phyloP scores from a whole-genome alignment of 768 basidiomycete genomes.

The Trametes cubensis region DNA sequence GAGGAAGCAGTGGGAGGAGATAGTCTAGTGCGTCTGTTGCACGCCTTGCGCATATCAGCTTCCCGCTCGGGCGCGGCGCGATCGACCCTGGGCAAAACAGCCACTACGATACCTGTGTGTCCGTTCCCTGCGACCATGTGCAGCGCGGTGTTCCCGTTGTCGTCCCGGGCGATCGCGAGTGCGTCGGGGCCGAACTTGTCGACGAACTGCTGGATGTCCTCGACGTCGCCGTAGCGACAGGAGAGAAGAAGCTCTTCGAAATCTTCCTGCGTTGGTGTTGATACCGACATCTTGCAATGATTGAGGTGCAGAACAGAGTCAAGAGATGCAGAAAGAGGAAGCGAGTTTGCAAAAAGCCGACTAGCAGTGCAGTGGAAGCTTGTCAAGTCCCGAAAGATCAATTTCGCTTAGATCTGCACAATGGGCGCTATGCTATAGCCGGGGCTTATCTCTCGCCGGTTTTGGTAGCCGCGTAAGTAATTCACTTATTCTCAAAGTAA shows the following conservation, averaged over 20 bases:
- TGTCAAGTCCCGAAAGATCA: not conserved
- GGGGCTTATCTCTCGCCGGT: too few relatives aligned
- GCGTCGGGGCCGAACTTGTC: constrained; percentile 54
- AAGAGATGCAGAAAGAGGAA: too few relatives aligned
- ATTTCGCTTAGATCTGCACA: not conserved
- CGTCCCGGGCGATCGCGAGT: constrained; percentile 61
- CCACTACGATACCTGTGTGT: constrained; percentile 68
- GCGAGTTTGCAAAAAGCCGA: not conserved
- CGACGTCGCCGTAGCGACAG: constrained; percentile 86
- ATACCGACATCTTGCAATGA: constrained; percentile 11
- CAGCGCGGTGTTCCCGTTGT: constrained; percentile 75
- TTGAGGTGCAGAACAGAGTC: not conserved
- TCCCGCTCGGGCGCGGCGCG: constrained; percentile 17
- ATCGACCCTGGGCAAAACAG: not conserved
- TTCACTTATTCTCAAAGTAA: too few relatives aligned
- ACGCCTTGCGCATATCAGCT: constrained; percentile 51
- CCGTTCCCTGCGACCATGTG: constrained; percentile 93
- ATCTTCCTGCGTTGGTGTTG: constrained; percentile 37
- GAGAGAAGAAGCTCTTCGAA: constrained; percentile 80
- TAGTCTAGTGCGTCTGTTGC: constrained; percentile 72
- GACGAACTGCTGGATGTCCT: constrained; percentile 72
- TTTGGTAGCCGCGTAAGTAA: too few relatives aligned
- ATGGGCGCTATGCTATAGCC: too few relatives aligned
- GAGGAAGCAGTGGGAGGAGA: constrained; percentile 61
- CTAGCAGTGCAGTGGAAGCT: too few relatives aligned